A percentile compares a stretch with the other conserved stretches of the same genome.
These are phyloP conservation scores for barrel medic (Medicago truncatula) DNA, from an alignment of 306 rosid genomes.

Conservation along the genomic window DNA sequence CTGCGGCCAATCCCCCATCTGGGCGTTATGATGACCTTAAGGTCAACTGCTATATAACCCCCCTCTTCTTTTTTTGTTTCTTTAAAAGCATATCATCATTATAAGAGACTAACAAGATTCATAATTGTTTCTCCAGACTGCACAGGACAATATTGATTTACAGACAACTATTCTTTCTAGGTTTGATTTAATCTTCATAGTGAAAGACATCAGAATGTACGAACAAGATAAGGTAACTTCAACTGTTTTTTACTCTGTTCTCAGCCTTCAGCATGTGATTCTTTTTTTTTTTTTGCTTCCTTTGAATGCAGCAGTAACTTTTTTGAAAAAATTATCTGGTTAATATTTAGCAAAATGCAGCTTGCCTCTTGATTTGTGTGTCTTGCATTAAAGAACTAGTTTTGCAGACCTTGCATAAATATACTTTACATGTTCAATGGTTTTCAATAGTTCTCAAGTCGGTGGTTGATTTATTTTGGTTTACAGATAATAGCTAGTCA, in stretches of 20 bases:
- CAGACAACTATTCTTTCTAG: conserved; percentile 99
- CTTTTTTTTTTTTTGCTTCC: conserved; percentile 15
- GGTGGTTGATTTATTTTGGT: conserved; percentile 37
- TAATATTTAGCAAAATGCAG: background rate
- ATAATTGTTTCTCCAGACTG: conserved; percentile 68
- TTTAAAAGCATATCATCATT: background rate
- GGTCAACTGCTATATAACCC: conserved; percentile 49
- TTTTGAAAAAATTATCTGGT: conserved; percentile 1
- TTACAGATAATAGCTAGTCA: conserved; percentile 91
- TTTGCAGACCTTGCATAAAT: conserved; percentile 25
- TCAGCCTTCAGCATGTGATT: conserved; percentile 4
- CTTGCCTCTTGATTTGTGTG: conserved; percentile 5
- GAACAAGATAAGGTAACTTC: conserved; percentile 89
- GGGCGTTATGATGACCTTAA: conserved; percentile 99
- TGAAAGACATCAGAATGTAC: conserved; percentile 93
- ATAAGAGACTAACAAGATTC: conserved; percentile 43
- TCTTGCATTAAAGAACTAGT: conserved; percentile 6
- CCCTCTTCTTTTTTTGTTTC: background rate
- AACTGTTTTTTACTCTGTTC: conserved; percentile 34
- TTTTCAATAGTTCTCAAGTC: conserved; percentile 22
- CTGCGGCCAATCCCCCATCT: conserved; percentile 99
- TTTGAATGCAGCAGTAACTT: background rate
- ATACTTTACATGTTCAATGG: conserved; percentile 26
- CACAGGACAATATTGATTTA: conserved; percentile 97
- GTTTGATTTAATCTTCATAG: conserved; percentile 95